Evolutionary conservation across 2,329 filamentous ascomycete species (phyloP).

Genomic region (Lomentospora prolificans): DNA sequence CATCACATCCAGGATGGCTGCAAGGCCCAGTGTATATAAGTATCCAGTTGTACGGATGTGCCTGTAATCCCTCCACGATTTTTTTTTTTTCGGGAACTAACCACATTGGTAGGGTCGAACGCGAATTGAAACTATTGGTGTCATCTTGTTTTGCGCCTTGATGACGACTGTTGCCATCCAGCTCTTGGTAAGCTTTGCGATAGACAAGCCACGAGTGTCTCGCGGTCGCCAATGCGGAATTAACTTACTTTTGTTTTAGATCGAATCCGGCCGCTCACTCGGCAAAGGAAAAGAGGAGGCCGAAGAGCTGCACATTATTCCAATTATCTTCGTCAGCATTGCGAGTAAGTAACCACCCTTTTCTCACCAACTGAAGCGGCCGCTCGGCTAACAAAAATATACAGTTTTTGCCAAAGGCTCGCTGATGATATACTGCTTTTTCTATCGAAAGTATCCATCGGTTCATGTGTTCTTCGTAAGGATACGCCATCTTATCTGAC

Average conservation of each 20-base stretch:
- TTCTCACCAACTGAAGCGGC: too few species aligned
- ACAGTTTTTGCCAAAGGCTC: slow-evolving; percentile 37
- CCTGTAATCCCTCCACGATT: not conserved
- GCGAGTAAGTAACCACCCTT: slow-evolving; percentile 36
- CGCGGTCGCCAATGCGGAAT: too few species aligned
- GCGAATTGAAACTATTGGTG: slow-evolving; percentile 53
- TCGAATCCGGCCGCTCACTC: slow-evolving; percentile 46
- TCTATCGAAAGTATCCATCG: slow-evolving; percentile 41
- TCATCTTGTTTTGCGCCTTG: slow-evolving; percentile 55
- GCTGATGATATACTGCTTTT: slow-evolving; percentile 44
- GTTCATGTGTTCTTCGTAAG: slow-evolving; percentile 45
- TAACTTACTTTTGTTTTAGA: slow-evolving; percentile 22
- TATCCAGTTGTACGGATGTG: slow-evolving; percentile 43
- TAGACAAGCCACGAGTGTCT: too few species aligned
- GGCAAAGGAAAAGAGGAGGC: slow-evolving; percentile 30
- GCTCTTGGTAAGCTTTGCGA: slow-evolving; percentile 38
- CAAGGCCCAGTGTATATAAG: slow-evolving; percentile 49
- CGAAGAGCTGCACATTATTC: slow-evolving; percentile 39
- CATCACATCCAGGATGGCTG: slow-evolving; percentile 48
- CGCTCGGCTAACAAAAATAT: slow-evolving; percentile 12
- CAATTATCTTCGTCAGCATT: slow-evolving; percentile 42
- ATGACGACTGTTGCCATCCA: slow-evolving; percentile 59
- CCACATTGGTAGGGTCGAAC: slow-evolving; percentile 36
- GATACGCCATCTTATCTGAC: slow-evolving; percentile 5
- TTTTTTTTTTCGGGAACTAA: not conserved